Conservation (phyloP, 805 yeast species). For the Trichomonascus vanleenenianus region DNA sequence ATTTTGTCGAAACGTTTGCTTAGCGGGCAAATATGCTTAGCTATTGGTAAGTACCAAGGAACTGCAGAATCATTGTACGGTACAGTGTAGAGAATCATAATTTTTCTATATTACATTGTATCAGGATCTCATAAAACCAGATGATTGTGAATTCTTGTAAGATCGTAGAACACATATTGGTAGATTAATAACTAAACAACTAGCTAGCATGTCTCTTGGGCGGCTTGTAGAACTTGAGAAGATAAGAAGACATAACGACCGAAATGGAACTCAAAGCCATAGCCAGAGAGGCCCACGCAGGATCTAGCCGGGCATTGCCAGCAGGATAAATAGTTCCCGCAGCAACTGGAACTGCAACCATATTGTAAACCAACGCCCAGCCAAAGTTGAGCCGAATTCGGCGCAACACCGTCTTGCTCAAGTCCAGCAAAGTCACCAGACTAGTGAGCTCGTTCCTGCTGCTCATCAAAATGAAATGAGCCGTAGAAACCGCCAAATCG, state of each 20-base stretch:
- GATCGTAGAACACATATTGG: too few relatives aligned
- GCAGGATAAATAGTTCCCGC: conserved; percentile 85
- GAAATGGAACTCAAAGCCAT: conserved; percentile 92
- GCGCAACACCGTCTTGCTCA: conserved; percentile 60
- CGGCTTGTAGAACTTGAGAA: conserved; percentile 46
- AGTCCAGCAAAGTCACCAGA: conserved; percentile 51
- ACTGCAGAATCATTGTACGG: too few relatives aligned
- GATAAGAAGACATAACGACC: conserved; percentile 73
- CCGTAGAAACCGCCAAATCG: conserved; percentile 65
- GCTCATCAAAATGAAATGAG: conserved; percentile 57
- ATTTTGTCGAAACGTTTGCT: too few relatives aligned
- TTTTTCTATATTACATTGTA: too few relatives aligned
- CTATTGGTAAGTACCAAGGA: too few relatives aligned
- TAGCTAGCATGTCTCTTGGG: background rate
- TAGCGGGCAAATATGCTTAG: too few relatives aligned
- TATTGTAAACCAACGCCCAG: conserved; percentile 81
- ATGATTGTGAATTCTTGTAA: too few relatives aligned
- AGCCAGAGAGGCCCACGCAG: conserved; percentile 82
- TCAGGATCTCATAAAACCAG: too few relatives aligned
- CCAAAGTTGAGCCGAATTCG: conserved; percentile 74
- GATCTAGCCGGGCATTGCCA: conserved; percentile 64
- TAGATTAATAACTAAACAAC: background rate
- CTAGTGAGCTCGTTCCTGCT: conserved; percentile 38
- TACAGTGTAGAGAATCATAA: too few relatives aligned
- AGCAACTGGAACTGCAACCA: conserved; percentile 85